A percentile compares a stretch with the other conserved stretches of the same genome.
Conservation (phyloP, 2,329 filamentous ascomycete species). For the Venturia oleaginea region DNA sequence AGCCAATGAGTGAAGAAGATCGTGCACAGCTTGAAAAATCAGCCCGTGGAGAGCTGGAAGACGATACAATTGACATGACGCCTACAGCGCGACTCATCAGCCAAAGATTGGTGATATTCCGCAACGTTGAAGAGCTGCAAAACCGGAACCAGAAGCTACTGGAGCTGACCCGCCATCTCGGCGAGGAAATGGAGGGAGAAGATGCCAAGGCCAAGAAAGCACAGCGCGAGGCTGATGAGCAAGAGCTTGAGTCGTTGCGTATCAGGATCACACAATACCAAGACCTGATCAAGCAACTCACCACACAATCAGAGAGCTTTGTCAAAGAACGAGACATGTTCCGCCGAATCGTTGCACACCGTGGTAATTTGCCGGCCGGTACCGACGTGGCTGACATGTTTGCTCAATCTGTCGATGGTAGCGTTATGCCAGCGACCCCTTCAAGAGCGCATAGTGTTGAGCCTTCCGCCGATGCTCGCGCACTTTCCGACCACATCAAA, state of each 20-base stretch:
- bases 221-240: conserved; percentile 47
- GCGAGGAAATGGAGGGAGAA: conserved; percentile 82
- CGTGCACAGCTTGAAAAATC: conserved; percentile 67
- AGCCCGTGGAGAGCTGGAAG: conserved; percentile 61
- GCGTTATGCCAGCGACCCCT: conserved; percentile 37
- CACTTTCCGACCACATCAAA: conserved; percentile 63
- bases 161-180: conserved; percentile 72
- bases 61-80: conserved; percentile 56
- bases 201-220: conserved; percentile 59
- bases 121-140: conserved; percentile 73
- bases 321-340: conserved; percentile 97
- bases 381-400: conserved; percentile 60
- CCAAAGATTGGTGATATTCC: conserved; percentile 81
- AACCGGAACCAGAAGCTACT: conserved; percentile 80
- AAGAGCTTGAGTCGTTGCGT: conserved; percentile 64
- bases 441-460: conserved; percentile 26
- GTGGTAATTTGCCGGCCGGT: conserved; percentile 49
- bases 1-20: conserved; percentile 62
- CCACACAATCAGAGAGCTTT: conserved; percentile 81
- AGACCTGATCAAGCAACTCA: conserved; percentile 76
- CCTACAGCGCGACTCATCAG: conserved; percentile 86
- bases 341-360: conserved; percentile 81
- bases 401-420: conserved; percentile 59
- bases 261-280: conserved; percentile 68
- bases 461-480: conserved; percentile 42